Percentiles rank a stretch among this genome's conserved stretches.
Evolutionary conservation across 495 filamentous ascomycete genomes (phyloP).

Genomic region (Daldinia concentrica): DNA sequence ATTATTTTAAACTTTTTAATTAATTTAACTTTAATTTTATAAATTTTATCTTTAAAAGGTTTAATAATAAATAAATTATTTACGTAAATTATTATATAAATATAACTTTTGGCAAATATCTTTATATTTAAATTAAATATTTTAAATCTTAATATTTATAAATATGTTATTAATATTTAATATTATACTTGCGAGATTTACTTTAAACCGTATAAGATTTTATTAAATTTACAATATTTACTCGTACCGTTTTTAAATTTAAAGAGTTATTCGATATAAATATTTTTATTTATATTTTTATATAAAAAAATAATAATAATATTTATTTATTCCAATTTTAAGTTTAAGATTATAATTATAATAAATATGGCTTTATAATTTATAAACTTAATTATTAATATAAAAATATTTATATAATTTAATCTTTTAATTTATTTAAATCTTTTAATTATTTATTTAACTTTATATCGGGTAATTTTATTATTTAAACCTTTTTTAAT

Average conservation of each 20-base stretch:
- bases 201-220: neutral
- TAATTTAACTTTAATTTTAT: slow-evolving; percentile 1
- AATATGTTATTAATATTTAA: neutral
- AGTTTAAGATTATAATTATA: neutral
- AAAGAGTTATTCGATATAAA: neutral
- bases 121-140: slow-evolving; percentile 1
- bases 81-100: neutral
- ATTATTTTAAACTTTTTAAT: neutral
- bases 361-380: neutral
- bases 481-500: too few relatives aligned
- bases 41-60: too few relatives aligned
- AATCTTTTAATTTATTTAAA: too few relatives aligned
- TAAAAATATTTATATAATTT: too few relatives aligned
- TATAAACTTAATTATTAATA: too few relatives aligned
- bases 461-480: too few relatives aligned
- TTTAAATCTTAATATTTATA: neutral
- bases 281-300: neutral
- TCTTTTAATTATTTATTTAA: too few relatives aligned
- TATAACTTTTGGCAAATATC: neutral
- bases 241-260: neutral
- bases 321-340: neutral
- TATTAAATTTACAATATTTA: neutral
- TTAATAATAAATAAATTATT: neutral
- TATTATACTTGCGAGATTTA: neutral
- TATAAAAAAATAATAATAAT: neutral